phyloP scores from a whole-genome alignment of 208 protist genomes.

The Trypanosoma vivax region DNA sequence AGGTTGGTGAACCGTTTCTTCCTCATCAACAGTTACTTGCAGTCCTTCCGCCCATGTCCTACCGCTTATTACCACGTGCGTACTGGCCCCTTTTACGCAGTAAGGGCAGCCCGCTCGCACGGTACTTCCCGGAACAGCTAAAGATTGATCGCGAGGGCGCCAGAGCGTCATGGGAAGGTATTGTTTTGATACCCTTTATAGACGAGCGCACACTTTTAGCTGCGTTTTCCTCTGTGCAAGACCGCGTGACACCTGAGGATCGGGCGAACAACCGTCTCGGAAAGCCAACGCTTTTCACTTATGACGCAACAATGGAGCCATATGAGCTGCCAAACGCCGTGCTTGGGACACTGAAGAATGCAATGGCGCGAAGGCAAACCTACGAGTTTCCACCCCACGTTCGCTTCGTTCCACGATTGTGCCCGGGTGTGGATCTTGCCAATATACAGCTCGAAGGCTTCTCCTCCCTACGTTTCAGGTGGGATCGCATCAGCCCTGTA shows the following conservation, averaged over 20 bases:
- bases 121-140: conserved; percentile 80
- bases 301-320: conserved; percentile 48
- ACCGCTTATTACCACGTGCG: conserved; percentile 79
- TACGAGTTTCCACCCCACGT: conserved; percentile 48
- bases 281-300: conserved; percentile 50
- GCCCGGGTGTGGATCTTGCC: conserved; percentile 42
- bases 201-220: conserved; percentile 67
- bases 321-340: conserved; percentile 46
- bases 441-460: conserved; percentile 71
- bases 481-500: conserved; percentile 28
- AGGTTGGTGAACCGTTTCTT: conserved; percentile 72
- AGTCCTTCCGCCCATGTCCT: conserved; percentile 95
- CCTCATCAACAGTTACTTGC: conserved; percentile 96
- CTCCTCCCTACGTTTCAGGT: conserved; percentile 65
- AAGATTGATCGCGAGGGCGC: conserved; percentile 85
- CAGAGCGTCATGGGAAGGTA: conserved; percentile 85
- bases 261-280: conserved; percentile 58
- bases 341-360: conserved; percentile 50
- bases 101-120: conserved; percentile 60
- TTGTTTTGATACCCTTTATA: conserved; percentile 91
- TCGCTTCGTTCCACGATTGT: conserved; percentile 58
- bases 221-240: conserved; percentile 73
- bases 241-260: conserved; percentile 60
- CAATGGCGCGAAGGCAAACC: conserved; percentile 35
- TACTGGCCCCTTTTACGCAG: conserved; percentile 82